Conservation (phyloP, 257 asterid genomes). For the Solanum microdontum region DNA sequence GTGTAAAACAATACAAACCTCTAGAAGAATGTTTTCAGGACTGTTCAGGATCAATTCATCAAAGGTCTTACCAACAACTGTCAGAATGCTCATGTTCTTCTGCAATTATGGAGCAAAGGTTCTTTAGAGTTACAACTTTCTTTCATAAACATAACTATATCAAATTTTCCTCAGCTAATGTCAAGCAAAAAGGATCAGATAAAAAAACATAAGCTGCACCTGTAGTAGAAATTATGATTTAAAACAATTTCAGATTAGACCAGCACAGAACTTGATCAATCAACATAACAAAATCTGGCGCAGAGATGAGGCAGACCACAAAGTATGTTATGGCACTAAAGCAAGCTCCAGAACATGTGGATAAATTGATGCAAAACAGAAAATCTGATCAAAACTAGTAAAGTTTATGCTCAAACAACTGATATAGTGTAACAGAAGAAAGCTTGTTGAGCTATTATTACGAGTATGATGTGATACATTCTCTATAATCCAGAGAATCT, state of each 20-base stretch:
- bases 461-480: background rate
- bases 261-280: background rate
- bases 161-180: background rate
- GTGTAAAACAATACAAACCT: conserved; percentile 34
- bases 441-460: background rate
- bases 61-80: conserved; percentile 79
- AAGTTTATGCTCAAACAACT: background rate
- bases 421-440: background rate
- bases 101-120: conserved; percentile 17
- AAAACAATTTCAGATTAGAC: background rate
- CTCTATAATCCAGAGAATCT: background rate
- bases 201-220: background rate
- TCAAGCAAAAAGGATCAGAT: background rate
- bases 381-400: background rate
- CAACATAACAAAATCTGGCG: background rate
- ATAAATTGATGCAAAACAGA: background rate
- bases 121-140: background rate
- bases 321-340: background rate
- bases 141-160: background rate
- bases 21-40: conserved; percentile 53
- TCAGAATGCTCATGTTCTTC: conserved; percentile 51
- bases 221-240: background rate
- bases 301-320: background rate
- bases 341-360: background rate
- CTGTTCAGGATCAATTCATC: conserved; percentile 58